These are phyloP conservation scores for Bretschneidera sinensis DNA, from an alignment of 345 rosid genomes.

Conservation along the genomic window DNA sequence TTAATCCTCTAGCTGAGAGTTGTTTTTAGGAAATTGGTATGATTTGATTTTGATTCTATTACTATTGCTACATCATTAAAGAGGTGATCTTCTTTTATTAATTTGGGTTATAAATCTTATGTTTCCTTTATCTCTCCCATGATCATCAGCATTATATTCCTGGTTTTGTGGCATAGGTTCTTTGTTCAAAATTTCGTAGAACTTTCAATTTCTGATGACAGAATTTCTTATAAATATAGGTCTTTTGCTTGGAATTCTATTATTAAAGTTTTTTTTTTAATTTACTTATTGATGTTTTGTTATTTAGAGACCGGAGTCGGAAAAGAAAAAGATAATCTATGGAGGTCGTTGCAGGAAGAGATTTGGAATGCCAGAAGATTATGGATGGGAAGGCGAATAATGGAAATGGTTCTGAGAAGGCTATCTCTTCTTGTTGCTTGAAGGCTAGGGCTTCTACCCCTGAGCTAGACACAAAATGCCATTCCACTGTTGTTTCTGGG, in stretches of 20 bases:
- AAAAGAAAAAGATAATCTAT: conserved; percentile 71
- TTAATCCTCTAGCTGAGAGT: background rate
- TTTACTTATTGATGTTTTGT: conserved; percentile 7
- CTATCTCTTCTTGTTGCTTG: conserved; percentile 84
- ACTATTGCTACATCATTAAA: background rate
- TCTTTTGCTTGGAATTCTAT: background rate
- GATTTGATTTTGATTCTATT: background rate
- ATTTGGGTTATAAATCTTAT: background rate
- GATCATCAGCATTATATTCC: background rate
- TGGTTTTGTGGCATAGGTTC: conserved; percentile 8
- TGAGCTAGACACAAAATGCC: conserved; percentile 83
- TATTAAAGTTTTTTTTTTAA: background rate
- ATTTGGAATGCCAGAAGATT: conserved; percentile 95
- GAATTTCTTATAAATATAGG: background rate
- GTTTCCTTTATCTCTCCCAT: background rate
- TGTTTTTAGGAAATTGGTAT: background rate
- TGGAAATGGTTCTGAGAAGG: conserved; percentile 42
- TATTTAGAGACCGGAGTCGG: conserved; percentile 80
- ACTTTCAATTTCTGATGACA: background rate
- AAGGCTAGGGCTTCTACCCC: conserved; percentile 80
- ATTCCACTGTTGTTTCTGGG: conserved; percentile 97
- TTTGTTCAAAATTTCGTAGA: background rate
- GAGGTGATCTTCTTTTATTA: too few relatives aligned
- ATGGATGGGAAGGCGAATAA: conserved; percentile 94
- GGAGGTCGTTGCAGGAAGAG: conserved; percentile 89